phyloP scores from a whole-genome alignment of 257 asterid species.

The Solanum infundibuliforme region DNA sequence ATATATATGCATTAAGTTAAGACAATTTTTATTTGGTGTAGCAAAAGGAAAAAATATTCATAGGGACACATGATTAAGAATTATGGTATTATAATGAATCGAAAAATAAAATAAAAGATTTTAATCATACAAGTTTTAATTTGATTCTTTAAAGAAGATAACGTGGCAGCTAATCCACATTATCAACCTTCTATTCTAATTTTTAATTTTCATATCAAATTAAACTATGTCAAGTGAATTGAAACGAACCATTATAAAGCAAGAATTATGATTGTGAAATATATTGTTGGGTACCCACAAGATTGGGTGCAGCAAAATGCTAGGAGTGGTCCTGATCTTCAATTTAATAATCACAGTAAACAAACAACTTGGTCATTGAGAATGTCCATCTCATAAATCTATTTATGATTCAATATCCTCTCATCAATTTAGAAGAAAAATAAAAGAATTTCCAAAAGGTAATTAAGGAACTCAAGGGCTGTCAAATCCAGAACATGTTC shows the following conservation, averaged over 20 bases:
- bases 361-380: background rate
- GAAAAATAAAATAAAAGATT: background rate
- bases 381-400: background rate
- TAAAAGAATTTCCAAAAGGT: background rate
- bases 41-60: background rate
- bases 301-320: background rate
- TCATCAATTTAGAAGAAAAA: background rate
- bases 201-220: background rate
- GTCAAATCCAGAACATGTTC: background rate
- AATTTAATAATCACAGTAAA: background rate
- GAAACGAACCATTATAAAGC: background rate
- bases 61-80: background rate
- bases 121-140: background rate
- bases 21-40: background rate
- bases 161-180: background rate
- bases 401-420: background rate
- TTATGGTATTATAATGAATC: background rate
- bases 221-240: background rate
- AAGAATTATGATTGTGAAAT: background rate
- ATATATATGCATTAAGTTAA: background rate
- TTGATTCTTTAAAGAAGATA: background rate
- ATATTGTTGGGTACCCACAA: background rate
- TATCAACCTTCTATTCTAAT: background rate
- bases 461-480: background rate
- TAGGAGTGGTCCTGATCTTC: background rate